Evolutionary conservation across 2,329 filamentous ascomycete genomes (phyloP).

Genomic region (Apiospora malaysiana): DNA sequence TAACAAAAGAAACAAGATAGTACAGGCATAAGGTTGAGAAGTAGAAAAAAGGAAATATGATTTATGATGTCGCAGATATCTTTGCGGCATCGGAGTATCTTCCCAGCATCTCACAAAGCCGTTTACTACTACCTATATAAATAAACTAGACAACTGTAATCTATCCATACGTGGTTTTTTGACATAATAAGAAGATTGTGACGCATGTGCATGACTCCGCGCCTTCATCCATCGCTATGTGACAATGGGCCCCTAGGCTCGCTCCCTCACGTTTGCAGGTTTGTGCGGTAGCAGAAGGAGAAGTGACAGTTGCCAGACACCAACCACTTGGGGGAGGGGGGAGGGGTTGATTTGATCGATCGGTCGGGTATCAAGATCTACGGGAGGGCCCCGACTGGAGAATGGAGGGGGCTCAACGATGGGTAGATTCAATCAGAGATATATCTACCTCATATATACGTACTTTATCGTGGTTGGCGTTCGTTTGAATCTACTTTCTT

Average conservation of each 20-base stretch:
- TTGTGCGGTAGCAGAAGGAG: neutral
- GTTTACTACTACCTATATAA: neutral
- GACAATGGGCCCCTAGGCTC: no score
- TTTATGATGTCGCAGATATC: neutral
- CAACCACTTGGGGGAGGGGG: neutral
- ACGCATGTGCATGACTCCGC: no score
- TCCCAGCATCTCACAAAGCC: no score
- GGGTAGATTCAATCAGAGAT: no score
- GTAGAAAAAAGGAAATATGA: neutral
- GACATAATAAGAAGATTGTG: no score
- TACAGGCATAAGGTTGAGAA: neutral
- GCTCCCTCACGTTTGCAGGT: no score
- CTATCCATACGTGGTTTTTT: no score
- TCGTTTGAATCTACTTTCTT: neutral
- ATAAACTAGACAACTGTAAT: neutral
- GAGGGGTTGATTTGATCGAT: neutral
- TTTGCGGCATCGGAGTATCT: neutral
- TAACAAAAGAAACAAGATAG: neutral
- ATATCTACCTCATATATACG: no score
- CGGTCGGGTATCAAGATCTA: slow-evolving; percentile 16
- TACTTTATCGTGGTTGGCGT: neutral
- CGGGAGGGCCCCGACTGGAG: neutral
- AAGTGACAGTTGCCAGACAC: neutral
- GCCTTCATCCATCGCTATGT: no score
- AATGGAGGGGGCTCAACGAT: no score